Evolutionary conservation across 2,329 filamentous ascomycete species (phyloP).

Genomic region (Microdochium bolleyi): DNA sequence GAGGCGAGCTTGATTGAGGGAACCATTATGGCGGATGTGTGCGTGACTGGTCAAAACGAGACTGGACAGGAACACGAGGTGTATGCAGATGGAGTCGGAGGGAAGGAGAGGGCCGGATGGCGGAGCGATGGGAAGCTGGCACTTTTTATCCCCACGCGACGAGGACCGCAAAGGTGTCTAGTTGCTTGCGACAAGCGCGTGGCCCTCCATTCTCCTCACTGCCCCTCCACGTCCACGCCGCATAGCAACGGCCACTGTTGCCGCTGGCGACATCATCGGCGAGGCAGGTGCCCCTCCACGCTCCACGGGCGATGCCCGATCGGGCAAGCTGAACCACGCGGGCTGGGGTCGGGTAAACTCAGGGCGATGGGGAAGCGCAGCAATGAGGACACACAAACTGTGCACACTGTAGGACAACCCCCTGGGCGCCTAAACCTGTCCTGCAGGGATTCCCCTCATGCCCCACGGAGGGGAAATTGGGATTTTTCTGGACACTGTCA

Average conservation of each 20-base stretch:
- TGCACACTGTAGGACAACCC: neutral
- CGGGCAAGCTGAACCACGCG: neutral
- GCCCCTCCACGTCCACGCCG: too few relatives aligned
- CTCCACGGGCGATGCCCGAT: neutral
- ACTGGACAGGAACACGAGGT: neutral
- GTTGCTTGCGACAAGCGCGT: too few relatives aligned
- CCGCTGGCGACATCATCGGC: neutral
- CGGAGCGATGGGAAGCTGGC: too few relatives aligned
- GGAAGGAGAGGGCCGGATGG: neutral
- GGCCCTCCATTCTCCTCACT: too few relatives aligned
- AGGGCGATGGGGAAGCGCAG: too few relatives aligned
- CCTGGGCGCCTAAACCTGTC: neutral
- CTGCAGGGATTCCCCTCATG: neutral
- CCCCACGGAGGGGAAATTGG: neutral
- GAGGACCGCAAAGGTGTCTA: too few relatives aligned
- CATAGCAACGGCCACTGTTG: neutral
- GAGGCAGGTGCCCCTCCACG: neutral
- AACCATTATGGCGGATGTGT: constrained; percentile 2
- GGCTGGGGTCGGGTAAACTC: neutral
- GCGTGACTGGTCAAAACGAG: neutral
- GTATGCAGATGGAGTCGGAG: too few relatives aligned
- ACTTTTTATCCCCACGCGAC: too few relatives aligned
- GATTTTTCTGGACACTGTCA: neutral
- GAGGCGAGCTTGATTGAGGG: constrained; percentile 24
- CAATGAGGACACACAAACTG: neutral